Percentiles rank a stretch among this genome's conserved stretches.
Evolutionary conservation across 306 rosid genomes (phyloP).

Genomic region (Arachis hypogaea): DNA sequence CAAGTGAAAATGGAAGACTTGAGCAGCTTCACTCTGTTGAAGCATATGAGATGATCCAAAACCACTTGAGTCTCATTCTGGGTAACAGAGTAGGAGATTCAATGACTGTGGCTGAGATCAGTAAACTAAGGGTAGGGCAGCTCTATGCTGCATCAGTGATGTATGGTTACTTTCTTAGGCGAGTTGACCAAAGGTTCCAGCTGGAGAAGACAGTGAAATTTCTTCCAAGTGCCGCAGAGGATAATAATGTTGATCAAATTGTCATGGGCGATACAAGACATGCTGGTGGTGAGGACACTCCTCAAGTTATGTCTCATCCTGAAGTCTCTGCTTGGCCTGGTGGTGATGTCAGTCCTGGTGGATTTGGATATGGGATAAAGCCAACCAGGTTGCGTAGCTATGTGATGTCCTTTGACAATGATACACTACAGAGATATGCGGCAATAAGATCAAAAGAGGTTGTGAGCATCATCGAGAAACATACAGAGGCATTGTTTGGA

Average conservation of each 20-base stretch:
- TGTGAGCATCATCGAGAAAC: conserved; percentile 86
- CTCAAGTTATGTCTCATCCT: conserved; percentile 60
- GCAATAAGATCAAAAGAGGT: conserved; percentile 92
- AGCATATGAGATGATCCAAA: conserved; percentile 93
- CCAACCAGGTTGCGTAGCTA: conserved; percentile 73
- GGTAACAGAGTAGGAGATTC: conserved; percentile 69
- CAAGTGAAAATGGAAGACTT: conserved; percentile 62
- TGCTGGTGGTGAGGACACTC: conserved; percentile 40
- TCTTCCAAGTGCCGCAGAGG: conserved; percentile 57
- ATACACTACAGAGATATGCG: conserved; percentile 83
- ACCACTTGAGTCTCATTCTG: conserved; percentile 77
- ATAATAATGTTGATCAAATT: conserved; percentile 42
- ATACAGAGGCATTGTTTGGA: conserved; percentile 93
- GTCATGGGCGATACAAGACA: conserved; percentile 51
- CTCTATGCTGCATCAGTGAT: conserved; percentile 94
- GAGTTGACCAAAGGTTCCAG: conserved; percentile 95
- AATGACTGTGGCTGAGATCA: conserved; percentile 70
- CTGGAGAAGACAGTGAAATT: conserved; percentile 88
- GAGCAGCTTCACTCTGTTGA: conserved; percentile 78
- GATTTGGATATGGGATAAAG: conserved; percentile 56
- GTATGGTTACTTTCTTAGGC: conserved; percentile 95
- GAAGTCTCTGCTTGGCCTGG: conserved; percentile 64
- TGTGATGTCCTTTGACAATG: conserved; percentile 88
- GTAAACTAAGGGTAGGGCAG: conserved; percentile 90
- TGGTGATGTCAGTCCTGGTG: conserved; percentile 55